Percentiles rank a stretch among this genome's conserved stretches.
Conservation (phyloP, 129 eudicot genomes). For the Arctium lappa region DNA sequence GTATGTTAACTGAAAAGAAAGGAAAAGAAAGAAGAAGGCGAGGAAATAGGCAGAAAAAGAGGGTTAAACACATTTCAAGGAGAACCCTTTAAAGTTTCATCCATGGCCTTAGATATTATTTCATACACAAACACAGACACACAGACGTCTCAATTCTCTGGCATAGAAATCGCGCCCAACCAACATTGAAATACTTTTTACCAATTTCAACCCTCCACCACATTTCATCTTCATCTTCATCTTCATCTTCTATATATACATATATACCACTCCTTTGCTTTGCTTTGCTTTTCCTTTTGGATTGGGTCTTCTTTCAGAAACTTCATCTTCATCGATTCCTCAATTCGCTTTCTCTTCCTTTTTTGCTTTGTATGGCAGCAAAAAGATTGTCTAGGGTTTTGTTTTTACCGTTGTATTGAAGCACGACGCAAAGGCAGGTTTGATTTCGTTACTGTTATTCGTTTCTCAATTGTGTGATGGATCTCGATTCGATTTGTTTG, state of each 20-base stretch:
- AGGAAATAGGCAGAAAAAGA: conserved; percentile 23
- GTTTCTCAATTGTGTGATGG: conserved; percentile 20
- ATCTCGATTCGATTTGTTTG: conserved; percentile 30
- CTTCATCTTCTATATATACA: not conserved
- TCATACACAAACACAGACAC: not conserved
- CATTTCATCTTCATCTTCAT: not conserved
- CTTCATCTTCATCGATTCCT: not conserved
- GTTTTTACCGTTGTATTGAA: conserved; percentile 1
- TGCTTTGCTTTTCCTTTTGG: conserved; percentile 6
- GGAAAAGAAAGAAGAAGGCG: not conserved
- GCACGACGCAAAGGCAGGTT: conserved; percentile 26
- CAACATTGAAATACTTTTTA: conserved; percentile 3
- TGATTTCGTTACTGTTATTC: conserved; percentile 13
- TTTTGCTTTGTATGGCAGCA: not conserved
- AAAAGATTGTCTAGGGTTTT: conserved; percentile 21
- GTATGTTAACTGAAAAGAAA: not conserved
- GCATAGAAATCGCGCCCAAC: conserved; percentile 21
- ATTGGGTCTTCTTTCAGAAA: not conserved
- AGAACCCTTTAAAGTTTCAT: conserved; percentile 29
- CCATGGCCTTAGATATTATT: conserved; percentile 23
- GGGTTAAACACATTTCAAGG: conserved; percentile 28
- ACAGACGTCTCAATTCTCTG: not conserved
- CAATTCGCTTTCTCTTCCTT: not conserved
- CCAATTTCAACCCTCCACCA: conserved; percentile 18
- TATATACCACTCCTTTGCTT: not conserved